Evolutionary conservation across 768 basidiomycete species (phyloP).

Genomic region (Botryobasidium botryosum): DNA sequence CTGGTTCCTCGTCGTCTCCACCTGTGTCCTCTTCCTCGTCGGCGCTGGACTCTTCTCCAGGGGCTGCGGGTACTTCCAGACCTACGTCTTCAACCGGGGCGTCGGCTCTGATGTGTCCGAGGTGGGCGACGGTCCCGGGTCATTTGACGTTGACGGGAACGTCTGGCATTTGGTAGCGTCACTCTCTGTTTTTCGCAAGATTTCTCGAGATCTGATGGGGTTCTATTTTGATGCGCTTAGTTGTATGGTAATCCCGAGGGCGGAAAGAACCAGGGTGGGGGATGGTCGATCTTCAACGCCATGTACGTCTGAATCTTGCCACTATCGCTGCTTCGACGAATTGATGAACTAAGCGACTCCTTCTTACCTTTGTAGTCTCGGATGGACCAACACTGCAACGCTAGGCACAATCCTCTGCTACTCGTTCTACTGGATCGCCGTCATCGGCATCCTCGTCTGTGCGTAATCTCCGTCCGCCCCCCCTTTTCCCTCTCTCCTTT

Average conservation of each 20-base stretch:
- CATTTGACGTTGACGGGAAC: slow-evolving; percentile 61
- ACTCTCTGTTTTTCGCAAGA: too few species aligned
- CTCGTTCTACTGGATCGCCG: slow-evolving; percentile 83
- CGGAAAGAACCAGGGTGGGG: slow-evolving; percentile 27
- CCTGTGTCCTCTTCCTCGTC: slow-evolving; percentile 81
- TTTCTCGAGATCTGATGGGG: too few species aligned
- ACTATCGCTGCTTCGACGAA: too few species aligned
- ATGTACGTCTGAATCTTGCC: slow-evolving; percentile 23
- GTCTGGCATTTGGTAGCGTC: slow-evolving; percentile 55
- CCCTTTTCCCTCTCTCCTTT: not conserved
- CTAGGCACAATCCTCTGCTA: slow-evolving; percentile 71
- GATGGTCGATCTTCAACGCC: slow-evolving; percentile 73
- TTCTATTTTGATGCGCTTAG: too few species aligned
- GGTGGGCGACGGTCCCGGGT: slow-evolving; percentile 53
- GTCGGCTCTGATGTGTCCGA: slow-evolving; percentile 51
- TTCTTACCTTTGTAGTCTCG: slow-evolving; percentile 23
- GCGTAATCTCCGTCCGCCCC: not conserved
- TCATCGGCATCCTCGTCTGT: slow-evolving; percentile 44
- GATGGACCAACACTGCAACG: slow-evolving; percentile 76
- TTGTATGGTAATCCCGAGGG: slow-evolving; percentile 59
- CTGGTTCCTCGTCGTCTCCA: slow-evolving; percentile 82
- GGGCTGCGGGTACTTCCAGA: slow-evolving; percentile 54
- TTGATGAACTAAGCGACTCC: not conserved
- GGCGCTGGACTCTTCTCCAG: slow-evolving; percentile 86
- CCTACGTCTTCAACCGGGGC: slow-evolving; percentile 40